Evolutionary conservation across 2,329 filamentous ascomycete genomes (phyloP).

Genomic region (Aspergillus fumigatiaffinis): DNA sequence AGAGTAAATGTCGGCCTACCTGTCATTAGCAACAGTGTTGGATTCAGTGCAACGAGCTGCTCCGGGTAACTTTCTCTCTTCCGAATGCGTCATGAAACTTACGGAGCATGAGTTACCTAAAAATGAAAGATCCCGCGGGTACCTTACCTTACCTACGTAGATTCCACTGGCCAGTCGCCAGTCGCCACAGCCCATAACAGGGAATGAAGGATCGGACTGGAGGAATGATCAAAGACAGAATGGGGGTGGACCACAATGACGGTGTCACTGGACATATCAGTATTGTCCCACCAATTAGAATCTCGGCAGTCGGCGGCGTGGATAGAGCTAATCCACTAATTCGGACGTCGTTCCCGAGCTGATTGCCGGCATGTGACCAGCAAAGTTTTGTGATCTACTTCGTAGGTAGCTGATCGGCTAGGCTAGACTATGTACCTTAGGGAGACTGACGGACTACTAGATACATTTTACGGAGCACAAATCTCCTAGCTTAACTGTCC

Average conservation of each 20-base stretch:
- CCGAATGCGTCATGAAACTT: neutral
- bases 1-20: neutral
- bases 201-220: constrained; percentile 3
- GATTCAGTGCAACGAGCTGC: neutral
- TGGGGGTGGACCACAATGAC: constrained; percentile 24
- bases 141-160: neutral
- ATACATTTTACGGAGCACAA: neutral
- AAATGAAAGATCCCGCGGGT: neutral
- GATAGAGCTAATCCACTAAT: constrained; percentile 10
- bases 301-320: constrained; percentile 18
- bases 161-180: too few relatives aligned
- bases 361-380: constrained; percentile 27
- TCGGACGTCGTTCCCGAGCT: constrained; percentile 20
- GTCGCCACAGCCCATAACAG: neutral
- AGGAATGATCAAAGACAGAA: constrained; percentile 20
- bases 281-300: constrained; percentile 28
- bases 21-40: neutral
- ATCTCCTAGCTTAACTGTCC: neutral
- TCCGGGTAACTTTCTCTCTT: neutral
- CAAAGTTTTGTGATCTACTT: constrained; percentile 17
- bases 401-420: neutral
- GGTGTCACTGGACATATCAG: constrained; percentile 14
- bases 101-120: neutral
- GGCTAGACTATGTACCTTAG: neutral
- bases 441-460: too few relatives aligned